Percentiles rank a stretch among this genome's conserved stretches.
These are phyloP conservation scores for Mycena polygramma DNA, from an alignment of 768 basidiomycete species.

Conservation along the genomic window DNA sequence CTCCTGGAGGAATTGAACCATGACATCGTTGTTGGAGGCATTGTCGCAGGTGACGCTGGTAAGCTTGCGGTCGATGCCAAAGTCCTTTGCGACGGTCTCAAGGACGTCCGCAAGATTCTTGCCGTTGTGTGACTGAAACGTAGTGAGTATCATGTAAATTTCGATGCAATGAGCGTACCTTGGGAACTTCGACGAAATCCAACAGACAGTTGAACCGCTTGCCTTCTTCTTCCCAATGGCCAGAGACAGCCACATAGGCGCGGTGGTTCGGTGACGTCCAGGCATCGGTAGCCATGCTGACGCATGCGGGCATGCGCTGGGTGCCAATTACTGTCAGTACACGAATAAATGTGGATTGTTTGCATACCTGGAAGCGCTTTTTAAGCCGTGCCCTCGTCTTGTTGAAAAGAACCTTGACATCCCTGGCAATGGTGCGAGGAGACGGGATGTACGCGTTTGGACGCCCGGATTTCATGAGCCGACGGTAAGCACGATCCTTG, in stretches of 20 bases:
- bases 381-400: constrained; percentile 37
- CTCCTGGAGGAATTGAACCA: neutral
- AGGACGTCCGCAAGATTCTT: too few relatives aligned
- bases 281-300: constrained; percentile 1
- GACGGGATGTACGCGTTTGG: constrained; percentile 50
- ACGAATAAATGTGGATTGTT: too few relatives aligned
- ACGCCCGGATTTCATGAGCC: constrained; percentile 48
- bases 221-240: too few relatives aligned
- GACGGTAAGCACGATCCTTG: constrained; percentile 48
- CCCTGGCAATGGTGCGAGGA: constrained; percentile 45
- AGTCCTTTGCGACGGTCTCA: too few relatives aligned
- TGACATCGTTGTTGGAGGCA: neutral
- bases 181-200: too few relatives aligned
- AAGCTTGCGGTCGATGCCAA: too few relatives aligned
- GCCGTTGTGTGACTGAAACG: too few relatives aligned
- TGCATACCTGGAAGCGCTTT: constrained; percentile 43
- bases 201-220: too few relatives aligned
- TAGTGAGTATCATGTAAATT: too few relatives aligned
- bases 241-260: neutral
- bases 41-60: constrained; percentile 1
- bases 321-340: too few relatives aligned
- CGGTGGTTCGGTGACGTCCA: constrained; percentile 19
- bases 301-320: neutral
- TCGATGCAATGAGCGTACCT: too few relatives aligned
- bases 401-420: constrained; percentile 48